Conservation (phyloP, 2,329 filamentous ascomycete species). For the Penicillium corylophilum region DNA sequence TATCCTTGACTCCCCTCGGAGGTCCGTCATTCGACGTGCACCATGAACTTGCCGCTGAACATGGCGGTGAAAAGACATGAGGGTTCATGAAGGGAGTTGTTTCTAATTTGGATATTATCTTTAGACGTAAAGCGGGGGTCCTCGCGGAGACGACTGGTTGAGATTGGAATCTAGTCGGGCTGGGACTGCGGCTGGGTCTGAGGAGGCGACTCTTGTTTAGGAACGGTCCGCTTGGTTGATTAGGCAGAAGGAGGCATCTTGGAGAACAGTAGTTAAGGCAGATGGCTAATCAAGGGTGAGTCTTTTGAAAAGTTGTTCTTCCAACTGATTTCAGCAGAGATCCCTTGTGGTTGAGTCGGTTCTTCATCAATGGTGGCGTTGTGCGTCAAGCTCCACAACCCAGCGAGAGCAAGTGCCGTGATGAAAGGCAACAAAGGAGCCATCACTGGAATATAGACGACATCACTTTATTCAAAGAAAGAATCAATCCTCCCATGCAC, state of each 20-base stretch:
- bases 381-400: conserved; percentile 63
- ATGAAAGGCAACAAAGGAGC: conserved; percentile 51
- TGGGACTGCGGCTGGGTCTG: conserved; percentile 46
- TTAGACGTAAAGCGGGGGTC: conserved; percentile 39
- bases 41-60: conserved; percentile 58
- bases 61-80: conserved; percentile 60
- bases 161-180: conserved; percentile 63
- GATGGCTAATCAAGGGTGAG: conserved; percentile 65
- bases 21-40: conserved; percentile 70
- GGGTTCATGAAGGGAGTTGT: conserved; percentile 61
- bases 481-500: conserved; percentile 56
- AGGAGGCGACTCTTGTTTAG: conserved; percentile 34
- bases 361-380: conserved; percentile 60
- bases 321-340: conserved; percentile 52
- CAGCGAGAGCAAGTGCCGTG: conserved; percentile 57
- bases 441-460: conserved; percentile 55
- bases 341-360: conserved; percentile 64
- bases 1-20: conserved; percentile 58
- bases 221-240: conserved; percentile 60
- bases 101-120: conserved; percentile 51
- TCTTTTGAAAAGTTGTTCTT: too few species aligned
- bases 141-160: conserved; percentile 64
- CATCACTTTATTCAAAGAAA: conserved; percentile 35
- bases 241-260: conserved; percentile 55
- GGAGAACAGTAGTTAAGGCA: conserved; percentile 60